phyloP scores from a whole-genome alignment of 129 eudicot genomes.

The Heracleum sosnowskyi region DNA sequence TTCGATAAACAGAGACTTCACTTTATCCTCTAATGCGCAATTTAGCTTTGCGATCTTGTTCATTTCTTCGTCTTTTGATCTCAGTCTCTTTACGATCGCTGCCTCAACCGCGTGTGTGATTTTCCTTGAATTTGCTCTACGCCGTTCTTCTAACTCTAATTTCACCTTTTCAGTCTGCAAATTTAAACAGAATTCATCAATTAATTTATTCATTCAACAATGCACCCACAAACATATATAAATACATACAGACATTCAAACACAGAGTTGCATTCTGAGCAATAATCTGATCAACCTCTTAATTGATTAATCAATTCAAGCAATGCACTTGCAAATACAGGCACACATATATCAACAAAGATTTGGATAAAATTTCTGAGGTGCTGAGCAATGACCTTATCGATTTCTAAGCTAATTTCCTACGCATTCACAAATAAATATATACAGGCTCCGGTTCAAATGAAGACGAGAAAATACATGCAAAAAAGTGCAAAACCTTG shows the following conservation, averaged over 20 bases:
- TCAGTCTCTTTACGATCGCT: slow-evolving; percentile 36
- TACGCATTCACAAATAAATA: too few species aligned
- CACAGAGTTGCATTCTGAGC: slow-evolving; percentile 20
- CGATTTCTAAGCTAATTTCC: too few species aligned
- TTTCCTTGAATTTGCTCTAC: slow-evolving; percentile 43
- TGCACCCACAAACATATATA: neutral
- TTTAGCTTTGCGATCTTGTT: slow-evolving; percentile 56
- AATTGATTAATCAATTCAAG: neutral
- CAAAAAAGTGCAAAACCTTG: too few species aligned
- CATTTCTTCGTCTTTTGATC: slow-evolving; percentile 66
- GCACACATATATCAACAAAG: too few species aligned
- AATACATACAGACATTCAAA: neutral
- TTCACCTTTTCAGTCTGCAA: slow-evolving; percentile 61
- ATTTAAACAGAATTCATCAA: neutral
- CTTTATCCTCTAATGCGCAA: slow-evolving; percentile 60
- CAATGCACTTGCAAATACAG: neutral
- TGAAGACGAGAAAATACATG: neutral
- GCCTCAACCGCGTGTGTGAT: slow-evolving; percentile 57
- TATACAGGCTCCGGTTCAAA: neutral
- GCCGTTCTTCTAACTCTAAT: slow-evolving; percentile 52
- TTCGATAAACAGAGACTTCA: slow-evolving; percentile 57
- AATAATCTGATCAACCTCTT: slow-evolving; percentile 31
- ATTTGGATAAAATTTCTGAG: too few species aligned
- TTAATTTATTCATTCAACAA: neutral
- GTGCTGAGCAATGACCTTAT: too few species aligned